These are phyloP conservation scores for Paramecium biaurelia DNA, from an alignment of 73 alveolate species.

Conservation along the genomic window DNA sequence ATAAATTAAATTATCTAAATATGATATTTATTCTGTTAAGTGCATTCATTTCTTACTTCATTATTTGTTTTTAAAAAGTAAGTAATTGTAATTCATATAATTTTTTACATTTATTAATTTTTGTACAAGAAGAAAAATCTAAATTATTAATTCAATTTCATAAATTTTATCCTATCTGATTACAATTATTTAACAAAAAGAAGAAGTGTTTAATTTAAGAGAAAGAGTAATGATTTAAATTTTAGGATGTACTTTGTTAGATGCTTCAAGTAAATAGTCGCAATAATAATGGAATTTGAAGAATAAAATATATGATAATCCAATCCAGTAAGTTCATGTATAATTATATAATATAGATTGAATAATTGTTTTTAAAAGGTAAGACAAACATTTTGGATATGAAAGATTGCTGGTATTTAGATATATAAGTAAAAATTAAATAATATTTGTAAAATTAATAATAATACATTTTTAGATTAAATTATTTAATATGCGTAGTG, in stretches of 20 bases:
- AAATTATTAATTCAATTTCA: too few species aligned
- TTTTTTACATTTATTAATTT: too few species aligned
- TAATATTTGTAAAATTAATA: not conserved
- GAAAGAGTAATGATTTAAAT: not conserved
- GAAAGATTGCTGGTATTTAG: not conserved
- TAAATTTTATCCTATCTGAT: not conserved
- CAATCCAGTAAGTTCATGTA: too few species aligned
- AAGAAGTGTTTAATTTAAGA: not conserved
- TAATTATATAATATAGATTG: not conserved
- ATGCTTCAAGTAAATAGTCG: not conserved
- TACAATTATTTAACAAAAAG: too few species aligned
- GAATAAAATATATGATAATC: not conserved
- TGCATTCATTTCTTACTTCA: too few species aligned
- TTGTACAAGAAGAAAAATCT: not conserved
- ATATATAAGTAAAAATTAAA: not conserved
- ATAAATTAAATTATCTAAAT: too few species aligned
- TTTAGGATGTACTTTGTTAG: not conserved
- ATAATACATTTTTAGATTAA: not conserved
- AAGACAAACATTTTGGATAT: not conserved
- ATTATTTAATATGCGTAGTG: not conserved
- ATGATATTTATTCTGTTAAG: not conserved
- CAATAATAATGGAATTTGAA: not conserved
- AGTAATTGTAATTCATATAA: not conserved
- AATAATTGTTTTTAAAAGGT: not conserved
- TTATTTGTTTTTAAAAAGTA: not conserved